Evolutionary conservation across 371 early-diverging fungal genomes (phyloP).

Genomic region (Choanephora cucurbitarum): DNA sequence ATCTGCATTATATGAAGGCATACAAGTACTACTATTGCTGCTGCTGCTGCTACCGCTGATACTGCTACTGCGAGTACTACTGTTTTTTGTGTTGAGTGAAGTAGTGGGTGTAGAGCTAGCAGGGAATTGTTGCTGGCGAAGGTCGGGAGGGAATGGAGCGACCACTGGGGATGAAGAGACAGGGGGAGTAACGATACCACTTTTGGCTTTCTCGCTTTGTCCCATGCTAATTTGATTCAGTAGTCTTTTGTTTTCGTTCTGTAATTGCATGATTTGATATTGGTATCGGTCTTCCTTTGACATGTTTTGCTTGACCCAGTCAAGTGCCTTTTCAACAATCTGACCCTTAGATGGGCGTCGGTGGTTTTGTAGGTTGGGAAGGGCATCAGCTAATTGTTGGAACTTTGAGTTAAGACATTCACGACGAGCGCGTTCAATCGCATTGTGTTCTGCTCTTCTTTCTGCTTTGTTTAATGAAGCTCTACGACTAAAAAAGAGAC

Average conservation of each 20-base stretch:
- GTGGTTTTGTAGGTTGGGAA: constrained; percentile 65
- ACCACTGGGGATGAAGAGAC: neutral
- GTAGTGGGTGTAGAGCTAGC: neutral
- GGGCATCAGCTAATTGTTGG: constrained; percentile 64
- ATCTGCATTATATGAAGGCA: neutral
- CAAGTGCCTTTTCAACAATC: constrained; percentile 67
- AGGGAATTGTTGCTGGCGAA: neutral
- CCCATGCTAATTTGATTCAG: constrained; percentile 10
- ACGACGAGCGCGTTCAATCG: constrained; percentile 73
- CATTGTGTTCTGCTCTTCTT: constrained; percentile 72
- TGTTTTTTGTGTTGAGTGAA: neutral
- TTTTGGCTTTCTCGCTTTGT: neutral
- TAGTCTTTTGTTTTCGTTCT: constrained; percentile 32
- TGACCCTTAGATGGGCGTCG: constrained; percentile 73
- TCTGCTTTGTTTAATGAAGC: constrained; percentile 42
- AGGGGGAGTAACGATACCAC: neutral
- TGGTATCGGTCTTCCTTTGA: constrained; percentile 41
- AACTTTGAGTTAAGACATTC: constrained; percentile 71
- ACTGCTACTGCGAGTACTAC: too few relatives aligned
- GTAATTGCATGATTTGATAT: constrained; percentile 32
- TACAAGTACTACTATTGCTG: neutral
- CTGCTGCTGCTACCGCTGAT: too few relatives aligned
- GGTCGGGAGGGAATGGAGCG: neutral
- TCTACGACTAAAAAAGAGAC: too few relatives aligned
- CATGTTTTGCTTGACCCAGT: constrained; percentile 44